Percentiles rank a stretch among this genome's conserved stretches.
Evolutionary conservation across 225 moss, liverwort and hornwort genomes (phyloP).

Genomic region (Lunularia cruciata): DNA sequence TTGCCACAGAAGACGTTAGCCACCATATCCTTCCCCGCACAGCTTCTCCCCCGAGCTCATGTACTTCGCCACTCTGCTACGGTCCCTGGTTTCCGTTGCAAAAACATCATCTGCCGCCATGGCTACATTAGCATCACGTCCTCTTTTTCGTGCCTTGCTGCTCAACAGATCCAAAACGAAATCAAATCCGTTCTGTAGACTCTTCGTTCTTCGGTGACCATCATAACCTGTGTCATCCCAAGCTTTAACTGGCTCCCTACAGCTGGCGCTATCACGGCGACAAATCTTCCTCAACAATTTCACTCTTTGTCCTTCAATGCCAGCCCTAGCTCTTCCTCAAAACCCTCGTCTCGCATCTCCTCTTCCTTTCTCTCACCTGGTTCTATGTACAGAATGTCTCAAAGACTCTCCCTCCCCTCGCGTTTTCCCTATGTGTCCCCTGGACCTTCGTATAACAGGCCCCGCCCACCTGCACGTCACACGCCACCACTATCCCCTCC

Average conservation of each 20-base stretch:
- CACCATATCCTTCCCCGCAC: conserved; percentile 11
- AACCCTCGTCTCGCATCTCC: neutral
- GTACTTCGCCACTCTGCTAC: neutral
- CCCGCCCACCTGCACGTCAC: conserved; percentile 11
- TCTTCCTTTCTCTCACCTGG: neutral
- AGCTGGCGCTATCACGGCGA: neutral
- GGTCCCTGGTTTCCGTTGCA: neutral
- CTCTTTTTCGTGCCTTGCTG: neutral
- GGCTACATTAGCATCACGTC: conserved; percentile 9
- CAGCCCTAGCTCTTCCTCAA: no score
- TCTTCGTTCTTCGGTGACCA: neutral
- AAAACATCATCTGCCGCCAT: conserved; percentile 14
- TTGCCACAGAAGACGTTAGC: conserved; percentile 1
- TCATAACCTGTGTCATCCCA: neutral
- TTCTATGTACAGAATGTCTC: neutral
- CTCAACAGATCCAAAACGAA: conserved; percentile 3
- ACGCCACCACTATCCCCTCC: neutral
- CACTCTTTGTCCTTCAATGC: neutral
- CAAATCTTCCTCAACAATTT: neutral
- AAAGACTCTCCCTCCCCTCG: neutral
- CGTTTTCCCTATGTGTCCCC: neutral
- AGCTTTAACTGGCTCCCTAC: neutral
- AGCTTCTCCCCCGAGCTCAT: neutral
- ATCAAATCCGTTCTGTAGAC: neutral
- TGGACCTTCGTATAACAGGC: neutral